A percentile compares a stretch with the other conserved stretches of the same genome.
phyloP scores from a whole-genome alignment of 352 stramenopile species.

The Phytophthora melonis region DNA sequence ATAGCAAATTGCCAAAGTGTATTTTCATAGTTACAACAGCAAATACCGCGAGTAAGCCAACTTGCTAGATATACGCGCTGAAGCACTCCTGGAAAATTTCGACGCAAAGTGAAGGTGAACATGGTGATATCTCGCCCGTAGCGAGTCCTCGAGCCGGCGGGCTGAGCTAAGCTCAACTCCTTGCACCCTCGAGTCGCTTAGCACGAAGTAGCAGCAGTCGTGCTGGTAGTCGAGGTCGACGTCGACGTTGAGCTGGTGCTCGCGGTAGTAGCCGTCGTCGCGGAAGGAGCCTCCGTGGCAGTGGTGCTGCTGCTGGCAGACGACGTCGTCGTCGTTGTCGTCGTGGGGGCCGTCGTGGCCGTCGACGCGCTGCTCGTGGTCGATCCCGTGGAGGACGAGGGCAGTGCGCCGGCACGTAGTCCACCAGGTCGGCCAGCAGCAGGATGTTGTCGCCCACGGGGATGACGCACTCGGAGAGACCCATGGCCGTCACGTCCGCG shows the following conservation, averaged over 20 bases:
- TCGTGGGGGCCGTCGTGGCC: slow-evolving; percentile 16
- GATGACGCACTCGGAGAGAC: slow-evolving; percentile 38
- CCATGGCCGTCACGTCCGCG: slow-evolving; percentile 23
- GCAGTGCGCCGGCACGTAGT: slow-evolving; percentile 34
- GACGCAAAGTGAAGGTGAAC: slow-evolving; percentile 5
- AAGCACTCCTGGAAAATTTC: slow-evolving; percentile 5
- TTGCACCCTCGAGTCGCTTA: slow-evolving; percentile 9
- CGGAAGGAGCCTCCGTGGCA: slow-evolving; percentile 4
- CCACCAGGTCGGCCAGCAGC: slow-evolving; percentile 36
- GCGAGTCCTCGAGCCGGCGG: slow-evolving; percentile 1
- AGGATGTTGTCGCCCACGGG: slow-evolving; percentile 40
- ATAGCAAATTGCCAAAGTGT: slow-evolving; percentile 15
- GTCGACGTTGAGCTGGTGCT: slow-evolving; percentile 6
- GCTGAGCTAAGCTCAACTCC: background rate
- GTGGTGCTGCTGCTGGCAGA: background rate
- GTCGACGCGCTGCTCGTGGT: slow-evolving; percentile 35
- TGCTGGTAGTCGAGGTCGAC: slow-evolving; percentile 13
- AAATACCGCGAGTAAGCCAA: background rate
- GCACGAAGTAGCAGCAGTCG: slow-evolving; percentile 23
- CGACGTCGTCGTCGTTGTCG: slow-evolving; percentile 7
- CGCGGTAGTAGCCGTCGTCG: slow-evolving; percentile 18
- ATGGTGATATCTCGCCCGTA: slow-evolving; percentile 9
- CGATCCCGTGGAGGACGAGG: slow-evolving; percentile 28
- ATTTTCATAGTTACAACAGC: slow-evolving; percentile 15
- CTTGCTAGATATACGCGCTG: background rate